Evolutionary conservation across 2,329 filamentous ascomycete genomes (phyloP), one percentile per base, ranked within the genome.

Genomic region (Phialemonium atrogriseum): DNA sequence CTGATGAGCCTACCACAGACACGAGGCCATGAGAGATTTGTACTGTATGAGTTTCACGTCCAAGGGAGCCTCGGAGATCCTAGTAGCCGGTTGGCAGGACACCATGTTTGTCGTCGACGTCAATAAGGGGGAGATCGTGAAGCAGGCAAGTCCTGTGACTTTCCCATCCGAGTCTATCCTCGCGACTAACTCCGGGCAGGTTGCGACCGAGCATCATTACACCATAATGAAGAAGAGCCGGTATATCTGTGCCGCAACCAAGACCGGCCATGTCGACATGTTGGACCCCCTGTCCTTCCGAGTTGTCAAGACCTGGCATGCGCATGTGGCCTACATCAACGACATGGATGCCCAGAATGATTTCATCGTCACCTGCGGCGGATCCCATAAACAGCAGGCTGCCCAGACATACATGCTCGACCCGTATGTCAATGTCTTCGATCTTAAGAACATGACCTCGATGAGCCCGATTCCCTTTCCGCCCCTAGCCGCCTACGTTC

Each of bases 311-410:
- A 77, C 76, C 9, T 98, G 91, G 84, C 85, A 85, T 52, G 87
- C 89, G 1, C 91, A 98, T 51, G 80, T 81, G 2, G 84, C 85
- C 7, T 75, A 79, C 31, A 84, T 98, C 52, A 94, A 86, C 55
- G 89, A 96, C 54, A 95, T 98, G 84, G 91, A 98, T 60, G 86
- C 88, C 7, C 84, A 91, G 51, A 85, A 91, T 49, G 89, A 96
- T 54, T 91, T 91, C 44, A 77, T 98, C 33, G 83, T 96, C 14
- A 96, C 91, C 5, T 98, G 91, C 55, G 91, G 91, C 21, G 94
- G 85, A 58, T 94, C 89, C 2, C 72, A 86, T 15, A 77, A 89
- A 43, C 86, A 88, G 48, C 69, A 84, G 43, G 76, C 80, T 21
- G 58, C 62, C 2, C 62, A 66, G 35, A 77, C 77, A 24, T 83